Conservation (phyloP, 805 yeast genomes). For the Hanseniaspora guilliermondii region DNA sequence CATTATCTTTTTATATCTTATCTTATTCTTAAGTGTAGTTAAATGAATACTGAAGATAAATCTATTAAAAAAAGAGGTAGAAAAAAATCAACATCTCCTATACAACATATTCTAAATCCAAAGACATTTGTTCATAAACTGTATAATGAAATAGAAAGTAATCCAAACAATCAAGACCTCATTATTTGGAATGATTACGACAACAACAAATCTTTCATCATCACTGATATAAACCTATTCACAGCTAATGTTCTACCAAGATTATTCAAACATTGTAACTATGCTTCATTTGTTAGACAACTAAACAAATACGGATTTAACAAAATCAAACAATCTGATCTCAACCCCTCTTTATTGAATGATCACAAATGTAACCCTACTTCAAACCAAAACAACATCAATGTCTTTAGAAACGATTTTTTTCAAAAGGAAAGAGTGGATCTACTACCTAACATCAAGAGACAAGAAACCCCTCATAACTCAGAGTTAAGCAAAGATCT, state of each 20-base stretch:
- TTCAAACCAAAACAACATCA: slow-evolving; percentile 57
- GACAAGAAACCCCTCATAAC: slow-evolving; percentile 53
- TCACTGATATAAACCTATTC: slow-evolving; percentile 78
- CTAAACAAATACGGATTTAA: slow-evolving; percentile 95
- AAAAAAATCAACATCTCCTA: neutral
- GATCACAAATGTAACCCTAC: slow-evolving; percentile 27
- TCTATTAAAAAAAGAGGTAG: neutral
- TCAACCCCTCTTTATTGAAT: slow-evolving; percentile 41
- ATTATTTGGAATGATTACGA: slow-evolving; percentile 31
- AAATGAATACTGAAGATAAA: neutral
- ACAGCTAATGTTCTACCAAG: slow-evolving; percentile 79
- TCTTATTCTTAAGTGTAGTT: too few species aligned
- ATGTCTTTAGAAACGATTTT: slow-evolving; percentile 80
- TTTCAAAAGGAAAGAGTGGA: slow-evolving; percentile 64
- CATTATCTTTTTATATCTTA: too few species aligned
- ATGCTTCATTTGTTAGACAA: slow-evolving; percentile 90
- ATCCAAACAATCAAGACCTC: neutral
- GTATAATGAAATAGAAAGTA: slow-evolving; percentile 24
- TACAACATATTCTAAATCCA: neutral
- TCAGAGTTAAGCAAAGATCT: neutral
- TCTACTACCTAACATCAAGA: slow-evolving; percentile 74
- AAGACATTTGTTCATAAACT: slow-evolving; percentile 3
- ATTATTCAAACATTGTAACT: slow-evolving; percentile 89
- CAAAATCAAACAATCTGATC: slow-evolving; percentile 70
- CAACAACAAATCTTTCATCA: slow-evolving; percentile 77